These are phyloP conservation scores for Cercospora sojina DNA, from an alignment of 2,329 filamentous ascomycete genomes.

Conservation along the genomic window DNA sequence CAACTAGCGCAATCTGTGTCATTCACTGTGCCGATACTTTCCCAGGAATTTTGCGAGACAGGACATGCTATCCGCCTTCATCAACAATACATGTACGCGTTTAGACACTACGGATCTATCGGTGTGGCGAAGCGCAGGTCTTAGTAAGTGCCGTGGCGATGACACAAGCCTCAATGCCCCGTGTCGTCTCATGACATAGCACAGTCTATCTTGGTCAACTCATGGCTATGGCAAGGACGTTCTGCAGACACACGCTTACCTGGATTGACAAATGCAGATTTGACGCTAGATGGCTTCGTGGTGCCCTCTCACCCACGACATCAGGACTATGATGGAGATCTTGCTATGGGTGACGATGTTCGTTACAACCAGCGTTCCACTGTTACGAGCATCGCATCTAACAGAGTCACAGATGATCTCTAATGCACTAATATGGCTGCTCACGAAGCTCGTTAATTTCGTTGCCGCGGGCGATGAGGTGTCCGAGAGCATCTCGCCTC, in stretches of 20 bases:
- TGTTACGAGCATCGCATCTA: neutral
- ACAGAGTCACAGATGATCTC: slow-evolving; percentile 49
- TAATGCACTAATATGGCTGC: slow-evolving; percentile 65
- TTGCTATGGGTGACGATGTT: slow-evolving; percentile 58
- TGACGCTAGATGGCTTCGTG: slow-evolving; percentile 53
- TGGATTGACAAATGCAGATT: neutral
- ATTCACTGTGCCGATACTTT: neutral
- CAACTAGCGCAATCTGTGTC: neutral
- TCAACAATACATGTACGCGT: slow-evolving; percentile 61
- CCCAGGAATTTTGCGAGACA: slow-evolving; percentile 61
- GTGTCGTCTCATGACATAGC: neutral
- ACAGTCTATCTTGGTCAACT: neutral
- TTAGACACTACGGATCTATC: slow-evolving; percentile 62
- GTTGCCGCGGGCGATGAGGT: slow-evolving; percentile 58
- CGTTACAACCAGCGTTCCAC: neutral
- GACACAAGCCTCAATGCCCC: neutral
- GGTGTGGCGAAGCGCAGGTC: slow-evolving; percentile 64
- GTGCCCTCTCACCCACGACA: slow-evolving; percentile 49
- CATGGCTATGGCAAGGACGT: neutral
- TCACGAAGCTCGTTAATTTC: slow-evolving; percentile 66
- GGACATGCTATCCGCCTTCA: slow-evolving; percentile 64
- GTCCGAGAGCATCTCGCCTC: slow-evolving; percentile 38
- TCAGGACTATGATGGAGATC: slow-evolving; percentile 43
- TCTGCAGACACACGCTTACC: neutral
- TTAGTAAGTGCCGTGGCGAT: slow-evolving; percentile 45